Conservation (phyloP, 192 early-diverging fungal genomes). For the Coemansia reversa region DNA sequence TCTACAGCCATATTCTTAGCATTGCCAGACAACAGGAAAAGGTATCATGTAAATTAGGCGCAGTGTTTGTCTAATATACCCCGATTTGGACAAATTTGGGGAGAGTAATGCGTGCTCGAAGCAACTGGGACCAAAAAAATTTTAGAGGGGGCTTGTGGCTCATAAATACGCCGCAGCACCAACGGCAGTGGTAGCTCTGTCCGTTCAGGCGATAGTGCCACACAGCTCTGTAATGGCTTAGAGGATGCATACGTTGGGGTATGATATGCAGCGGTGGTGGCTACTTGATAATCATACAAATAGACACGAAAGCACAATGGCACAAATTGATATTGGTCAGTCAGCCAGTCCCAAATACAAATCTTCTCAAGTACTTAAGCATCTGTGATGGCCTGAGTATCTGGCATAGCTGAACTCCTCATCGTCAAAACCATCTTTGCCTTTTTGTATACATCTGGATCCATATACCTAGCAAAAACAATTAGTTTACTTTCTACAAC, state of each 20-base stretch:
- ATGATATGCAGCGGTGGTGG: no score
- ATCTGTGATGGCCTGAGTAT: neutral
- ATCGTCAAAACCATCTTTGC: neutral
- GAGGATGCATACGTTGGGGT: no score
- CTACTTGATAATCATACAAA: no score
- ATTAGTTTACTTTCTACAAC: neutral
- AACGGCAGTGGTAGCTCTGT: neutral
- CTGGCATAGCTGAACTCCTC: neutral
- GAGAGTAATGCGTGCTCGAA: neutral
- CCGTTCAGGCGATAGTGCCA: neutral
- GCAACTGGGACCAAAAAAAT: neutral
- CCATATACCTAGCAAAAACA: neutral
- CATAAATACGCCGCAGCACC: neutral
- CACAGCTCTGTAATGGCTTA: neutral
- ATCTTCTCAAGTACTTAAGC: neutral
- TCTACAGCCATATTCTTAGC: no score
- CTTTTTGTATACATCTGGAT: neutral
- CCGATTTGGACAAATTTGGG: neutral
- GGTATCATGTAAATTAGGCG: no score
- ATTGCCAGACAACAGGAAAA: no score
- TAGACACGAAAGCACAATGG: no score
- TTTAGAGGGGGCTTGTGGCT: neutral
- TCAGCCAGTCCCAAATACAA: neutral
- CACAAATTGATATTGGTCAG: no score
- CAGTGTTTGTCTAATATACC: constrained; percentile 2